These are phyloP conservation scores for Populus alba DNA, from an alignment of 345 rosid genomes.

Conservation along the genomic window DNA sequence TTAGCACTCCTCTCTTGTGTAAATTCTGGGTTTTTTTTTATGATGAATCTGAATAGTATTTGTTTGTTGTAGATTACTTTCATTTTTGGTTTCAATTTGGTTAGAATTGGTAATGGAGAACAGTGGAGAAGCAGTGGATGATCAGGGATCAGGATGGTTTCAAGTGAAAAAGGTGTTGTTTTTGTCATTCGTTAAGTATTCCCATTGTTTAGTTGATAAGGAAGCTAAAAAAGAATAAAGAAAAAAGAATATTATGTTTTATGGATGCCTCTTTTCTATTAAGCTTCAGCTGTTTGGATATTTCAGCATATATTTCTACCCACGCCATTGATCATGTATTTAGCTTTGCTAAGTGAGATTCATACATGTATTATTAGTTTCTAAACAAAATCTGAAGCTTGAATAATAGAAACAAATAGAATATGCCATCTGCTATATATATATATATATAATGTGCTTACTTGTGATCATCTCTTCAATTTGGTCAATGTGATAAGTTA, in stretches of 20 bases:
- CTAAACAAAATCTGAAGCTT: no score
- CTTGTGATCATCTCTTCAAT: neutral
- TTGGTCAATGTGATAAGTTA: neutral
- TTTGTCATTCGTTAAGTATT: neutral
- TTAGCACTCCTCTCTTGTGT: neutral
- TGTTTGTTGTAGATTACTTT: neutral
- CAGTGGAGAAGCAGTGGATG: slow-evolving; percentile 45
- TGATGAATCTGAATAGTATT: neutral
- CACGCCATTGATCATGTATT: neutral
- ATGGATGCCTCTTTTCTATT: neutral
- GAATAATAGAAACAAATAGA: no score
- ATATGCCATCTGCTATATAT: no score
- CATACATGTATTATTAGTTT: neutral
- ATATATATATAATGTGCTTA: neutral
- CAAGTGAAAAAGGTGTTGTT: slow-evolving; percentile 61
- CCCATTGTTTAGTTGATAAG: neutral
- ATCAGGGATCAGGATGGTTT: slow-evolving; percentile 71
- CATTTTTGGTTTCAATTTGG: slow-evolving; percentile 3
- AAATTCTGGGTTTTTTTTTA: slow-evolving; percentile 9
- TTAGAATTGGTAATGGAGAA: slow-evolving; percentile 41
- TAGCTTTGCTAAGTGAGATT: neutral
- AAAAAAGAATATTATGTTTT: neutral
- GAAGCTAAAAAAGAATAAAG: no score
- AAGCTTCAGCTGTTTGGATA: neutral
- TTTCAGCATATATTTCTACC: no score